phyloP scores from a whole-genome alignment of 2,329 filamentous ascomycete species.

The Botrytis pseudocinerea region DNA sequence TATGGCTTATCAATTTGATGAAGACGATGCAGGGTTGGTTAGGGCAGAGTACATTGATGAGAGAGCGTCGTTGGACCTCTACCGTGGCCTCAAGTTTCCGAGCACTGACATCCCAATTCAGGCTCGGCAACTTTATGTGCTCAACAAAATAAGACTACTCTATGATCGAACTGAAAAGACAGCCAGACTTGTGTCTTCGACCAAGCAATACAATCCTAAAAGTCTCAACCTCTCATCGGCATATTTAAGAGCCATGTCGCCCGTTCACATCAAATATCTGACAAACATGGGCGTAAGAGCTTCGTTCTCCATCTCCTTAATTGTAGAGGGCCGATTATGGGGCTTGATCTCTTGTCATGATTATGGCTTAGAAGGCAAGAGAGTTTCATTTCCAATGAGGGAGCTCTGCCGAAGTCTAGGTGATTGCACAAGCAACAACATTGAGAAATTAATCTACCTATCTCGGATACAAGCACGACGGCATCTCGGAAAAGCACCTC shows the following conservation, averaged over 20 bases:
- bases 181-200: conserved; percentile 77
- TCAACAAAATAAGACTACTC: conserved; percentile 84
- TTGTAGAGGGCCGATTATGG: conserved; percentile 83
- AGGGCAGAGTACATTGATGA: conserved; percentile 86
- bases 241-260: conserved; percentile 84
- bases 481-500: conserved; percentile 18
- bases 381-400: conserved; percentile 41
- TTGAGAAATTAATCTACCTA: conserved; percentile 28
- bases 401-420: conserved; percentile 74
- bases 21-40: conserved; percentile 77
- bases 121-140: conserved; percentile 79
- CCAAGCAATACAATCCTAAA: conserved; percentile 67
- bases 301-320: conserved; percentile 93
- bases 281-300: conserved; percentile 85
- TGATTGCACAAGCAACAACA: conserved; percentile 54
- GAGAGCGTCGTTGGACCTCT: conserved; percentile 77
- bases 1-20: conserved; percentile 91
- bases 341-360: conserved; percentile 84
- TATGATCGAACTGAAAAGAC: conserved; percentile 83
- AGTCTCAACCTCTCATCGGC: conserved; percentile 73
- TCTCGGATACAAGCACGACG: conserved; percentile 26
- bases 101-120: conserved; percentile 86
- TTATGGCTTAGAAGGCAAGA: conserved; percentile 68
- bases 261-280: conserved; percentile 85
- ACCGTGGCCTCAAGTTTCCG: conserved; percentile 85